Evolutionary conservation across 1,284 basidiomycete species (phyloP), one percentile per base, ranked within the genome.

Genomic region (Exsudoporus floridanus): DNA sequence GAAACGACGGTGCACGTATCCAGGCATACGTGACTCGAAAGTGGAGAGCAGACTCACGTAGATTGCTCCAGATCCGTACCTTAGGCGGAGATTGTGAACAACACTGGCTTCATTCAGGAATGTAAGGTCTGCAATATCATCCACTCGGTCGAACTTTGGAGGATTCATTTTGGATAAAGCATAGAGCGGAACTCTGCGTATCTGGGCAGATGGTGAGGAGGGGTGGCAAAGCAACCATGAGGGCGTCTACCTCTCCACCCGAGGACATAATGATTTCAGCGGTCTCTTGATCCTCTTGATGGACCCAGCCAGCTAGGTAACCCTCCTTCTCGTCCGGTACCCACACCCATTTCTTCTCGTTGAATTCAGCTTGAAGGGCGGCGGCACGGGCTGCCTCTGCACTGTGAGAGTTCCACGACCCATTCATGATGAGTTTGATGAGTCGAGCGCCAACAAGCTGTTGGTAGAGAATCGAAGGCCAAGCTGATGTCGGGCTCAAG

Each of bases 61-160:
- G 63, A 99, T 98, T 53, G 90, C 87, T 28, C 92, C 92, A 44
- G 91, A 90, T 49, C 90, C 90, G 73, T 96, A 99, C 67, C 97
- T 81, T 61, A 94, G 76, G 55, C 94, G 82, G 31, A 99, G 82
- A 73, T 99, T 98, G 70, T 99, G 94, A 23, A 99, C 95, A 28
- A 99, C 97, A 62, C 93, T 95, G 10, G 97, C 95, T 79, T 99
- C 97, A 70, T 99, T 99, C 56, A 99, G 77, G 73, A 95, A 98
- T 1, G 97, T 99, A 57, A 99, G 79, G 73, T 99, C 95, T 41
- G 97, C 97, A 63, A 99, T 99, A 73, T 99, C 97, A 61, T 96
- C 94, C 3, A 94, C 95, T 43, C 93, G 85, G 74, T 99, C 95
- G 70, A 99, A 99, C 74, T 98, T 97, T 40, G 96, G 96, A 13